Evolutionary conservation across 2,329 filamentous ascomycete genomes (phyloP), one percentile per base, ranked within the genome.

Genomic region (Knoxdaviesia proteae): DNA sequence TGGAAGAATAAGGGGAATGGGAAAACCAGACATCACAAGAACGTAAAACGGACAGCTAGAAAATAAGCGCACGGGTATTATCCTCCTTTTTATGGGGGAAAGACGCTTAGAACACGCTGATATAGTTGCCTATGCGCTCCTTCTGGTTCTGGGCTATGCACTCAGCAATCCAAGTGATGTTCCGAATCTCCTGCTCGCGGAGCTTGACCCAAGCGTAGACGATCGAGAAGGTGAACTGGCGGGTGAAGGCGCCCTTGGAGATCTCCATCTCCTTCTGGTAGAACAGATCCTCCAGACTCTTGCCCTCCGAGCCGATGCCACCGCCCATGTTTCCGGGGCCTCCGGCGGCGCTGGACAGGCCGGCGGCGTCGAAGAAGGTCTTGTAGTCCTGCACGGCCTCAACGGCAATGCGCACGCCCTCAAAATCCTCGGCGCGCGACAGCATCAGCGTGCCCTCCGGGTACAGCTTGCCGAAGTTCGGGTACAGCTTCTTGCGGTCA

Each of bases 221-320:
- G 51, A 96, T 84, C 34, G 84, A 82, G 53, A 84, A 86, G 9
- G 86, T 93, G 59, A 98, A 98, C 59, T 98, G 90, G 51, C 84
- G 74, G 5, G 90, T 98, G 57, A 98, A 98, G 6, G 87, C 84
- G 47, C 80, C 65, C 69, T 98, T 98, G 44, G 83, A 88, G 49
- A 96, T 80, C 59, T 98, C 87, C 90, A 96, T 96, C 64, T 98
- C 90, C 65, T 94, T 96, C 61, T 94, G 84, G 59, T 98, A 98
- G 63, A 98, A 98, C 66, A 98, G 69, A 56, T 98, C 90, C 58
- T 98, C 90, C 52, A 98, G 61, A 53, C 87, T 94, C 64, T 83
- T 86, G 40, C 83, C 80, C 51, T 94, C 86, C 10, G 74, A 68
- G 31, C 79, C 77, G n/a, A 73, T 68, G 34, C 84, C 84, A 46